A percentile compares a stretch with the other conserved stretches of the same genome.
phyloP scores from a whole-genome alignment of 108 stramenopile species.

The Pseudonitzschia multiseries region DNA sequence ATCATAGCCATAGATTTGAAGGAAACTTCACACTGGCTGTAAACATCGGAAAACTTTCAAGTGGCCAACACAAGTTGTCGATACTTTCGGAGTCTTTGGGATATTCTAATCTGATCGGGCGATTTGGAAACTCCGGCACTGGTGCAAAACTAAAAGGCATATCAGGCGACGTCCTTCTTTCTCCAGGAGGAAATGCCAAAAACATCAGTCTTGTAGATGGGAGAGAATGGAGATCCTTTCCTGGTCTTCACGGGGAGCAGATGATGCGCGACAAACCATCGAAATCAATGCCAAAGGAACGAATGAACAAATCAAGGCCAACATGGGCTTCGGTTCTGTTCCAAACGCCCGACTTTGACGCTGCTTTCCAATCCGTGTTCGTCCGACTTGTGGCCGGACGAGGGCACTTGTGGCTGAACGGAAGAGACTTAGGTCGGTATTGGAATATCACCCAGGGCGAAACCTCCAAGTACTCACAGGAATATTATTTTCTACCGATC shows the following conservation, averaged over 20 bases:
- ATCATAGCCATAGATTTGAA: constrained; percentile 44
- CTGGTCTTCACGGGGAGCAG: constrained; percentile 38
- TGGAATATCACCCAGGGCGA: constrained; percentile 59
- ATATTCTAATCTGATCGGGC: constrained; percentile 53
- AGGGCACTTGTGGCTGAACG: constrained; percentile 60
- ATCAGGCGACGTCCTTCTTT: constrained; percentile 34
- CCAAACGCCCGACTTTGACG: constrained; percentile 35
- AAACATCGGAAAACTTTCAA: constrained; percentile 18
- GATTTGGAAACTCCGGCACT: constrained; percentile 44
- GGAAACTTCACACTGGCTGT: constrained; percentile 28
- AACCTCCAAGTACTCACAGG: constrained; percentile 31
- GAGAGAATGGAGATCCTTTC: constrained; percentile 35
- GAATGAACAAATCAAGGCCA: constrained; percentile 3
- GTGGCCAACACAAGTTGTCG: constrained; percentile 30
- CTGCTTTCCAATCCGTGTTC: constrained; percentile 24
- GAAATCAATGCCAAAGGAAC: background rate
- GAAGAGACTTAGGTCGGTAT: constrained; percentile 51
- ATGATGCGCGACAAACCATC: constrained; percentile 1
- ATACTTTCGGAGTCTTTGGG: constrained; percentile 57
- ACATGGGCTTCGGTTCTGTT: constrained; percentile 43
- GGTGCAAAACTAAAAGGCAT: constrained; percentile 50
- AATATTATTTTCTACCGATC: constrained; percentile 46
- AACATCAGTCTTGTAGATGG: constrained; percentile 35
- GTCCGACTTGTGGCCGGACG: constrained; percentile 39
- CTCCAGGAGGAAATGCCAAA: background rate